These are phyloP conservation scores for Nepenthes gracilis DNA, from an alignment of 148 eudicot genomes.

Conservation along the genomic window DNA sequence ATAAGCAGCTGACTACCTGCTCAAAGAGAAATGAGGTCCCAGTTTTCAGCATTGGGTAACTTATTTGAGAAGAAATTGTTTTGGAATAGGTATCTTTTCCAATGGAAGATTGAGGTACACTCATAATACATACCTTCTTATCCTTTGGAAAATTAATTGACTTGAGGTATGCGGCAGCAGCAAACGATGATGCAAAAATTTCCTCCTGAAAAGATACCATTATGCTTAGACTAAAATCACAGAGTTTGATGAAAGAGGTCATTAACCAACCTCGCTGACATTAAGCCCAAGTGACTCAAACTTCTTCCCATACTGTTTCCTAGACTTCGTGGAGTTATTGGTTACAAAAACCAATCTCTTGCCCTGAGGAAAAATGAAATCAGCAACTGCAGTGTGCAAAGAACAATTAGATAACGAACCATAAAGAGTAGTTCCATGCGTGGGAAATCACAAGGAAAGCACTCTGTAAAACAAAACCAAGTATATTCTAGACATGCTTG, in stretches of 20 bases:
- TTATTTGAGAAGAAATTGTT: too few species aligned
- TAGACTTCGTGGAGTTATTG: conserved; percentile 97
- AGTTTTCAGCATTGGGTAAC: too few species aligned
- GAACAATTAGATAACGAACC: not conserved
- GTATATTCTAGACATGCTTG: not conserved
- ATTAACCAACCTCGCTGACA: conserved; percentile 64
- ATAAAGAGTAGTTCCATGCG: not conserved
- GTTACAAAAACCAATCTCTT: conserved; percentile 93
- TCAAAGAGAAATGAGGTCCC: too few species aligned
- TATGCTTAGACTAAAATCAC: not conserved
- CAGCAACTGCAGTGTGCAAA: not conserved
- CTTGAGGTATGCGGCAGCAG: conserved; percentile 93
- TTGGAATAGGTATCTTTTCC: too few species aligned
- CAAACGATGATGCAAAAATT: conserved; percentile 95
- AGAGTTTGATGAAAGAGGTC: conserved; percentile 6
- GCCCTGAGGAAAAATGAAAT: conserved; percentile 40
- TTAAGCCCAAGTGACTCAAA: conserved; percentile 86
- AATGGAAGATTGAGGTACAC: too few species aligned
- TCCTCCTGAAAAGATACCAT: conserved; percentile 61
- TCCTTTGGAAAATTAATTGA: conserved; percentile 85
- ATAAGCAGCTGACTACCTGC: too few species aligned
- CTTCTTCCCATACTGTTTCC: conserved; percentile 95
- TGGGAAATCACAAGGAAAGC: not conserved
- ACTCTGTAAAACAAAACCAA: not conserved
- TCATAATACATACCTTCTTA: conserved; percentile 51